A percentile compares a stretch with the other conserved stretches of the same genome.
These are phyloP conservation scores for Allium cepa DNA, from an alignment of 106 monocot species.

Conservation along the genomic window DNA sequence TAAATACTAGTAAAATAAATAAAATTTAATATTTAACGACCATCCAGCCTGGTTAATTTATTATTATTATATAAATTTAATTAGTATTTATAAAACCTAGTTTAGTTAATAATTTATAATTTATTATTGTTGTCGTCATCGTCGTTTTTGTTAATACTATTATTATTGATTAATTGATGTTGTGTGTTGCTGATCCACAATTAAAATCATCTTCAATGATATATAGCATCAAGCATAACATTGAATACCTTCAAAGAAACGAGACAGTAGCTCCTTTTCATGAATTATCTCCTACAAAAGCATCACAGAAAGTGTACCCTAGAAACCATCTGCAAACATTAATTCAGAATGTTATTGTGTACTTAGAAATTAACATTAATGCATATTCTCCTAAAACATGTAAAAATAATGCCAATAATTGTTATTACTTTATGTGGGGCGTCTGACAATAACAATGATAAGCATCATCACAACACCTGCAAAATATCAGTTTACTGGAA, in stretches of 20 bases:
- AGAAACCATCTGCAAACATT: slow-evolving; percentile 80
- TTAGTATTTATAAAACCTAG: too few species aligned
- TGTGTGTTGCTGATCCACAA: background rate
- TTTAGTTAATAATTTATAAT: too few species aligned
- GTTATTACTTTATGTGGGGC: slow-evolving; percentile 79
- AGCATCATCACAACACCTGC: slow-evolving; percentile 93
- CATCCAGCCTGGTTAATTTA: too few species aligned
- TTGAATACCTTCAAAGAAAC: slow-evolving; percentile 87
- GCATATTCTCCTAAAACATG: too few species aligned
- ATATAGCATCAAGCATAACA: background rate
- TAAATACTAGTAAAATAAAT: too few species aligned
- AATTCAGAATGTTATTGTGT: slow-evolving; percentile 2
- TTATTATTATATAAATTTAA: too few species aligned
- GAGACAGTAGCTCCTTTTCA: slow-evolving; percentile 95
- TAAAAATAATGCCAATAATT: background rate
- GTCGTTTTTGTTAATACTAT: too few species aligned
- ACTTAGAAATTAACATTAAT: too few species aligned
- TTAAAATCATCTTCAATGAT: background rate
- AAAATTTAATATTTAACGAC: too few species aligned
- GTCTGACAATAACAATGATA: slow-evolving; percentile 98
- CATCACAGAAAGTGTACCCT: slow-evolving; percentile 95
- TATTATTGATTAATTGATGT: too few species aligned
- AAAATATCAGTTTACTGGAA: slow-evolving; percentile 93
- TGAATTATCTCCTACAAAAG: slow-evolving; percentile 94
- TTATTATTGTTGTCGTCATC: too few species aligned